Conservation (phyloP, 2,329 filamentous ascomycete genomes). For the Venturia effusa region DNA sequence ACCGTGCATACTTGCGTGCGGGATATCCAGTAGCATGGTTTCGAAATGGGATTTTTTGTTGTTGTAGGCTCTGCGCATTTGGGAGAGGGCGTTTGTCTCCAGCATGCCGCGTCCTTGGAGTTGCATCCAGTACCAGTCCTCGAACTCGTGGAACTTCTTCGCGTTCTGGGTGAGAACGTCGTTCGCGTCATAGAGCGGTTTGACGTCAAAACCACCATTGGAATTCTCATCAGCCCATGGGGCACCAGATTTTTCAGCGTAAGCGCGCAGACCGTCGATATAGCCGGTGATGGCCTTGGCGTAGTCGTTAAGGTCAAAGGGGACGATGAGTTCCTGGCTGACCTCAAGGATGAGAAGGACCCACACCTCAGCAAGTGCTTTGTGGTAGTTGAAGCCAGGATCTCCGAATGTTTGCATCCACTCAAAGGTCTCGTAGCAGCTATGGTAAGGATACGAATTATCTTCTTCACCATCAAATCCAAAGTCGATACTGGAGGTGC, state of each 20-base stretch:
- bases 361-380: slow-evolving; percentile 66
- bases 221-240: slow-evolving; percentile 20
- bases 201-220: slow-evolving; percentile 38
- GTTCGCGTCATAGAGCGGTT: slow-evolving; percentile 53
- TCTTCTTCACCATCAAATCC: slow-evolving; percentile 54
- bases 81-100: slow-evolving; percentile 58
- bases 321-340: slow-evolving; percentile 67
- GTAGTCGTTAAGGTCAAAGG: slow-evolving; percentile 70
- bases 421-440: slow-evolving; percentile 81
- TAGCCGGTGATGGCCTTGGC: slow-evolving; percentile 54
- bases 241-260: slow-evolving; percentile 46
- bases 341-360: slow-evolving; percentile 77
- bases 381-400: slow-evolving; percentile 73
- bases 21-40: slow-evolving; percentile 67
- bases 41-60: slow-evolving; percentile 72
- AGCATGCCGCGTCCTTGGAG: slow-evolving; percentile 63
- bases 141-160: slow-evolving; percentile 62
- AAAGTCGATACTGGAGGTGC: slow-evolving; percentile 78
- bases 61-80: slow-evolving; percentile 66
- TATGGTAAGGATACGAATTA: slow-evolving; percentile 56
- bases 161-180: slow-evolving; percentile 49
- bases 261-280: slow-evolving; percentile 55
- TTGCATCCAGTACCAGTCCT: slow-evolving; percentile 61
- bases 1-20: slow-evolving; percentile 40
- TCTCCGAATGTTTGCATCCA: slow-evolving; percentile 76